Conservation (phyloP, 768 basidiomycete genomes). For the Serendipita sp. region DNA sequence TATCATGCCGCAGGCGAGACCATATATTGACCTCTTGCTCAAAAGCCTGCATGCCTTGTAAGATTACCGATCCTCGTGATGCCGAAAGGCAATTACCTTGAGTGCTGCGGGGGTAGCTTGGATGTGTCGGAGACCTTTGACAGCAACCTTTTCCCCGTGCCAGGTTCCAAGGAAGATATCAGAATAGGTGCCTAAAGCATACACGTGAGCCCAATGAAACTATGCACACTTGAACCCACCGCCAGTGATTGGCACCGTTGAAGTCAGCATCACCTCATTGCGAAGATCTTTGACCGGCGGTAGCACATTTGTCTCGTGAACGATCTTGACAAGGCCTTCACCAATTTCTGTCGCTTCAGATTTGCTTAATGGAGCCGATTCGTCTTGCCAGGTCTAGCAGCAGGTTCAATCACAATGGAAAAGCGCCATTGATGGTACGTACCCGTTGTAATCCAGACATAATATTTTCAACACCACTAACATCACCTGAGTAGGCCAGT, state of each 20-base stretch:
- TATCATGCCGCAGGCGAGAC: constrained; percentile 34
- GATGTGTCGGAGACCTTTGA: constrained; percentile 37
- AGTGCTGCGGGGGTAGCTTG: constrained; percentile 29
- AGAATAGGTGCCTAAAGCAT: constrained; percentile 27
- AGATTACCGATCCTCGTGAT: neutral
- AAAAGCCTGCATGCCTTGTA: constrained; percentile 29
- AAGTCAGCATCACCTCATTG: constrained; percentile 30
- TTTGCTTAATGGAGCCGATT: neutral
- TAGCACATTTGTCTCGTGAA: constrained; percentile 34
- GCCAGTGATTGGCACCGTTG: constrained; percentile 30
- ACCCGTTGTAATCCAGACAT: constrained; percentile 42
- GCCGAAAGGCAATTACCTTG: constrained; percentile 11
- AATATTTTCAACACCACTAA: constrained; percentile 27
- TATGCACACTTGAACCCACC: constrained; percentile 13
- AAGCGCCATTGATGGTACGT: neutral
- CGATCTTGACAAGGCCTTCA: constrained; percentile 31
- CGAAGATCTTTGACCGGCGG: constrained; percentile 38
- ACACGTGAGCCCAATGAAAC: neutral
- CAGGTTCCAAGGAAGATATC: constrained; percentile 40
- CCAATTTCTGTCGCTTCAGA: constrained; percentile 24
- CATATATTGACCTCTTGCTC: constrained; percentile 41
- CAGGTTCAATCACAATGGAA: neutral
- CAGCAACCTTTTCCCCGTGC: constrained; percentile 40
- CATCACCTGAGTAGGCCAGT: constrained; percentile 19
- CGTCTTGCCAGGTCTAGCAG: constrained; percentile 1